Conservation (phyloP, 2,329 filamentous ascomycete genomes). For the Penicillium brasilianum region DNA sequence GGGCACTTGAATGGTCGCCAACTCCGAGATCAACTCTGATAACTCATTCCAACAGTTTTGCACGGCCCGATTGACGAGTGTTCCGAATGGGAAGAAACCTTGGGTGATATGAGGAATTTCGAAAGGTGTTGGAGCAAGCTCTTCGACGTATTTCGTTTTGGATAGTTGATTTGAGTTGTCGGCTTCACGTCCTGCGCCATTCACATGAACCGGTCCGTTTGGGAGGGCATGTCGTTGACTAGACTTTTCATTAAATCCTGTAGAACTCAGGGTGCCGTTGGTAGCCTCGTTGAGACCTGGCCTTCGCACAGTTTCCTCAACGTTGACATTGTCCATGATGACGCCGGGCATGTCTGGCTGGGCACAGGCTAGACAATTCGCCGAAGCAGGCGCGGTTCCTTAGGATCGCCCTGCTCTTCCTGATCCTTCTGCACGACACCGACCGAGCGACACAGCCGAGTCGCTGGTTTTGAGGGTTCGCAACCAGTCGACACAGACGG, state of each 20-base stretch:
- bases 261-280: slow-evolving; percentile 31
- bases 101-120: slow-evolving; percentile 71
- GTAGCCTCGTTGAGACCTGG: slow-evolving; percentile 30
- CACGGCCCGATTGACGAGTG: slow-evolving; percentile 75
- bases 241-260: slow-evolving; percentile 23
- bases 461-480: slow-evolving; percentile 21
- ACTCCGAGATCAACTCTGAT: slow-evolving; percentile 68
- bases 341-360: slow-evolving; percentile 48
- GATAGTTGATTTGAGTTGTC: slow-evolving; percentile 19
- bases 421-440: slow-evolving; percentile 36
- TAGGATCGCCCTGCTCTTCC: slow-evolving; percentile 35
- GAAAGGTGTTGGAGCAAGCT: slow-evolving; percentile 45
- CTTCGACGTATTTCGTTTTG: slow-evolving; percentile 15
- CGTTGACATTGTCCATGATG: slow-evolving; percentile 47
- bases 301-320: slow-evolving; percentile 35
- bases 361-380: slow-evolving; percentile 1
- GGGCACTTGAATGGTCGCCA: slow-evolving; percentile 71
- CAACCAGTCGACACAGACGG: slow-evolving; percentile 27
- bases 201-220: slow-evolving; percentile 34
- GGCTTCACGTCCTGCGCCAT: slow-evolving; percentile 32
- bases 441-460: slow-evolving; percentile 28
- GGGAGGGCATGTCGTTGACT: slow-evolving; percentile 22
- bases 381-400: slow-evolving; percentile 19
- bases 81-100: slow-evolving; percentile 76
- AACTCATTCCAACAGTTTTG: slow-evolving; percentile 84